Conservation (phyloP, 768 basidiomycete species). For the Daedalea quercina region DNA sequence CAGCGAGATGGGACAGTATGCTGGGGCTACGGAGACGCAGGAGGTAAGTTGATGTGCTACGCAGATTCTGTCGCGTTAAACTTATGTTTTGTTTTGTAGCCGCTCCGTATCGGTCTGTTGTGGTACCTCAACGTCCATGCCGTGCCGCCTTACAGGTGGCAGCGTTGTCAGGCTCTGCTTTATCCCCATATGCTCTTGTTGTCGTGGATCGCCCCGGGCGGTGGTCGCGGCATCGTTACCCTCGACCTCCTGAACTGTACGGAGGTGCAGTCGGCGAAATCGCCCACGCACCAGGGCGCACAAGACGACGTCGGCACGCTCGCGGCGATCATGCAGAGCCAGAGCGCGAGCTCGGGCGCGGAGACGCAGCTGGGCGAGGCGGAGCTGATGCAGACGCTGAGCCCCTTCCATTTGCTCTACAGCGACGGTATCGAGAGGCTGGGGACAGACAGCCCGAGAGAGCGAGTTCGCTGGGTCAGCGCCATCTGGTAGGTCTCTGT, state of each 20-base stretch:
- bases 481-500: slow-evolving; percentile 64
- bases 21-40: slow-evolving; percentile 29
- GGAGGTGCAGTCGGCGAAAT: slow-evolving; percentile 77
- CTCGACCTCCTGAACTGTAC: slow-evolving; percentile 83
- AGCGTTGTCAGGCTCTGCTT: slow-evolving; percentile 73
- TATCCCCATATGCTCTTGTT: slow-evolving; percentile 82
- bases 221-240: slow-evolving; percentile 79
- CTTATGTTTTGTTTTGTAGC: slow-evolving; percentile 39
- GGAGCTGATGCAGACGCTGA: slow-evolving; percentile 60
- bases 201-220: slow-evolving; percentile 82
- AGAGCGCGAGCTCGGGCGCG: slow-evolving; percentile 31
- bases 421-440: slow-evolving; percentile 84
- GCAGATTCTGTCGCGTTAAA: background rate
- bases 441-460: slow-evolving; percentile 81
- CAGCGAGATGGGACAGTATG: slow-evolving; percentile 37
- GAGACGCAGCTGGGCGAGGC: slow-evolving; percentile 29
- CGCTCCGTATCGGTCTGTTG: slow-evolving; percentile 74
- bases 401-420: slow-evolving; percentile 89
- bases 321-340: slow-evolving; percentile 63
- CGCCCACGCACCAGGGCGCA: slow-evolving; percentile 74
- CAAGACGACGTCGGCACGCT: slow-evolving; percentile 83
- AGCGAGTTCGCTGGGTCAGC: slow-evolving; percentile 88
- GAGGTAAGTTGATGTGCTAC: slow-evolving; percentile 31
- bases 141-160: slow-evolving; percentile 69
- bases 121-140: slow-evolving; percentile 95